Percentiles rank a stretch among this genome's conserved stretches.
Evolutionary conservation across 331 rosid genomes (phyloP).

Genomic region (Malus hybrid): DNA sequence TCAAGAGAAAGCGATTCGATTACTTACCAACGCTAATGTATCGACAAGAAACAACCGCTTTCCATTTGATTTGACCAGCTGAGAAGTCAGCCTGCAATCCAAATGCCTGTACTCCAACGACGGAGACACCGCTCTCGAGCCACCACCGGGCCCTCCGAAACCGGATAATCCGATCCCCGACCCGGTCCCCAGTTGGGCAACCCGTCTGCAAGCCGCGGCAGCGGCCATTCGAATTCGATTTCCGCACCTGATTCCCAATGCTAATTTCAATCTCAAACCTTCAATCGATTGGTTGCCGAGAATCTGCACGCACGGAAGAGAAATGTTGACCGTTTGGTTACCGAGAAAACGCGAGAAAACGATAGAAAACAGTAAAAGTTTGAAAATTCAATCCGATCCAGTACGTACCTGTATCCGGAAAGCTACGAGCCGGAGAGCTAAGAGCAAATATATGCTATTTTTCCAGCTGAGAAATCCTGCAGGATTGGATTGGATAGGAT

Average conservation of each 20-base stretch:
- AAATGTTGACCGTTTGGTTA: not conserved
- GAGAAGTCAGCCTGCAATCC: constrained; percentile 37
- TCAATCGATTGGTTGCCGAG: not conserved
- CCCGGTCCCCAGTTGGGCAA: constrained; percentile 28
- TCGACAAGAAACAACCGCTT: constrained; percentile 72
- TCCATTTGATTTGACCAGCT: constrained; percentile 62
- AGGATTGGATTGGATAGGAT: not conserved
- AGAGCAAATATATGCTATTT: not conserved
- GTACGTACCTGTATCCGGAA: not conserved
- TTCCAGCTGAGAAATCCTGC: not conserved
- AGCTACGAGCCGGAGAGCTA: not conserved
- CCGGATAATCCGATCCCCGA: constrained; percentile 28
- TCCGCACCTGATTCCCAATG: constrained; percentile 7
- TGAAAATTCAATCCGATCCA: not conserved
- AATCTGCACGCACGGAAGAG: not conserved
- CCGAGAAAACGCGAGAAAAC: not conserved
- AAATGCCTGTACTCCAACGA: constrained; percentile 18
- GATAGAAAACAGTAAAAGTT: not conserved
- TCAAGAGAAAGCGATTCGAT: not conserved
- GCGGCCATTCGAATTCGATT: constrained; percentile 51
- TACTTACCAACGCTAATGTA: constrained; percentile 74
- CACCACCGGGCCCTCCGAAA: constrained; percentile 32
- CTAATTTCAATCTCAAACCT: not conserved
- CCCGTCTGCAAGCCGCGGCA: constrained; percentile 50
- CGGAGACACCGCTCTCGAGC: constrained; percentile 16